Evolutionary conservation across 2,329 filamentous ascomycete genomes (phyloP).

Genomic region (Fusarium abutilonis): DNA sequence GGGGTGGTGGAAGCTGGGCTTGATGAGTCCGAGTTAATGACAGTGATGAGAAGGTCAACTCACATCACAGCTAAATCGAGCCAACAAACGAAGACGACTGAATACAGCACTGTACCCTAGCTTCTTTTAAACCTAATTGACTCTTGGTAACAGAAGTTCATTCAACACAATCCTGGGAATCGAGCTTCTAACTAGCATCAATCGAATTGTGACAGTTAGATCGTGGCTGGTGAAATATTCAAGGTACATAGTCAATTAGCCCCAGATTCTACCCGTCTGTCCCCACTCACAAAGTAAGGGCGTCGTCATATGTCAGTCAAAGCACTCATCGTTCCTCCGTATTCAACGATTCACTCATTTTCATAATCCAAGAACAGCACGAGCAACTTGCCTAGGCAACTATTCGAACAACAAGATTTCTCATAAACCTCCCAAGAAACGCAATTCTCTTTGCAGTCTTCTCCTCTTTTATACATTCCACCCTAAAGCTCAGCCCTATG

Average conservation of each 20-base stretch:
- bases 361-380: not conserved
- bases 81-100: not conserved
- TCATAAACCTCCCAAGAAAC: not conserved
- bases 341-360: constrained; percentile 11
- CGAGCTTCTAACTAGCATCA: not conserved
- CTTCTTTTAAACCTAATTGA: too few relatives aligned
- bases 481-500: constrained; percentile 13
- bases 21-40: constrained; percentile 40
- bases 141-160: too few relatives aligned
- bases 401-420: too few relatives aligned
- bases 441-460: not conserved
- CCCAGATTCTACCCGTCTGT: constrained; percentile 11
- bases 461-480: not conserved
- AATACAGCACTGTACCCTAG: not conserved
- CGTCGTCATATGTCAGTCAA: constrained; percentile 36
- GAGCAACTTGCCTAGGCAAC: not conserved
- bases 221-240: constrained; percentile 3
- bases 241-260: constrained; percentile 4
- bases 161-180: not conserved
- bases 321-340: constrained; percentile 21
- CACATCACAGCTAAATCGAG: not conserved
- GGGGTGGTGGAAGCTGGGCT: constrained; percentile 32
- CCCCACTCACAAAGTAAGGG: constrained; percentile 28
- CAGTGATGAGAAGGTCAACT: constrained; percentile 13
- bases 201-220: constrained; percentile 1